A percentile compares a stretch with the other conserved stretches of the same genome.
Evolutionary conservation across 2,329 filamentous ascomycete genomes (phyloP).

Genomic region (Rutstroemia sp.): DNA sequence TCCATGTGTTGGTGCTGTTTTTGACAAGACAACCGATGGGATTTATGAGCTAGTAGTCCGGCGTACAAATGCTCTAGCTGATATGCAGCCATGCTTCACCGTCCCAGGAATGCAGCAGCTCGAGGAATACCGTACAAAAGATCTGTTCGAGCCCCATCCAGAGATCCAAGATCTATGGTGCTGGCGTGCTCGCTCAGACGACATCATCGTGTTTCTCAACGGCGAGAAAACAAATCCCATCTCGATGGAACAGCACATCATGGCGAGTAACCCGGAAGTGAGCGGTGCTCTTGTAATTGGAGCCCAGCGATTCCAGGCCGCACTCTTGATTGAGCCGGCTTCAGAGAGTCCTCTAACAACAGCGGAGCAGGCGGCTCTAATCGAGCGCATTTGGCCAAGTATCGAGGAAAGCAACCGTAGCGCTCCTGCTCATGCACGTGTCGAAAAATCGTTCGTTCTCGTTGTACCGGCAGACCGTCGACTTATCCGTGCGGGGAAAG

Average conservation of each 20-base stretch:
- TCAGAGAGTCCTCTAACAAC: not conserved
- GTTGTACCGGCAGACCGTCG: constrained; percentile 28
- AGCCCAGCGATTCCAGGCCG: constrained; percentile 29
- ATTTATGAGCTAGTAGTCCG: not conserved
- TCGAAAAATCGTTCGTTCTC: constrained; percentile 24
- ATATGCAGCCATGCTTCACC: constrained; percentile 6
- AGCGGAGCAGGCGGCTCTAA: not conserved
- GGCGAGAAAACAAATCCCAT: constrained; percentile 39
- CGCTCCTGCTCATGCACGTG: constrained; percentile 24
- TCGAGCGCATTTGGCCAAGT: constrained; percentile 22
- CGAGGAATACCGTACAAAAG: constrained; percentile 30
- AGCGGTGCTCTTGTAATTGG: constrained; percentile 29
- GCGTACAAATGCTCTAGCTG: not conserved
- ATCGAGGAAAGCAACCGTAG: constrained; percentile 26
- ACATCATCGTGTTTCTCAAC: constrained; percentile 36
- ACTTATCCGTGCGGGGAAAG: constrained; percentile 30
- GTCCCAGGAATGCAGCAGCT: constrained; percentile 26
- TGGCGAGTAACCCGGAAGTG: constrained; percentile 23
- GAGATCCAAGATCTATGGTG: constrained; percentile 26
- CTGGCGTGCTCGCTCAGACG: constrained; percentile 32
- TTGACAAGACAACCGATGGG: not conserved
- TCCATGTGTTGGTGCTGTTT: not conserved
- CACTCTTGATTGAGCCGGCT: constrained; percentile 30
- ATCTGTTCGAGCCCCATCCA: constrained; percentile 31
- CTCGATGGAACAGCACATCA: not conserved